These are phyloP conservation scores for Spathaspora hagerdaliae DNA, from an alignment of 805 yeast genomes.

Conservation along the genomic window DNA sequence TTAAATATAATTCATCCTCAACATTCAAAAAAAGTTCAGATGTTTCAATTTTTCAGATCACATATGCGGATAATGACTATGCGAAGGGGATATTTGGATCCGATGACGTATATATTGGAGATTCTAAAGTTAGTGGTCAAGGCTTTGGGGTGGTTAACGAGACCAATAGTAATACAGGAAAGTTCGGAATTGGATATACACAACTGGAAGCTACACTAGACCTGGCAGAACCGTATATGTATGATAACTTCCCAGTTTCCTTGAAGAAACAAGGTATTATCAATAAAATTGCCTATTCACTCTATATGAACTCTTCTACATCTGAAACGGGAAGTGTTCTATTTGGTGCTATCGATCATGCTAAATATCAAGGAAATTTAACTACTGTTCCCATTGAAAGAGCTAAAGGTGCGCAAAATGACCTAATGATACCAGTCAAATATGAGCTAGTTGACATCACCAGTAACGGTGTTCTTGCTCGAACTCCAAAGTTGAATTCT, in stretches of 20 bases:
- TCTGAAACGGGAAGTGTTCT: slow-evolving; percentile 1
- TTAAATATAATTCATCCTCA: too few species aligned
- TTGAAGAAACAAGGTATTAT: slow-evolving; percentile 27
- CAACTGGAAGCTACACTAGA: too few species aligned
- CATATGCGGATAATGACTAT: too few species aligned
- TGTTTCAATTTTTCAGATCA: too few species aligned
- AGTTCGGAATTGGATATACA: not conserved
- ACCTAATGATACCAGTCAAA: too few species aligned
- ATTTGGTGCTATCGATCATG: slow-evolving; percentile 1
- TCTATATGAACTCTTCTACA: slow-evolving; percentile 19
- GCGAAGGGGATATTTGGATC: too few species aligned
- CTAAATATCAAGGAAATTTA: slow-evolving; percentile 22
- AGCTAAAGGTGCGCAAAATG: slow-evolving; percentile 13
- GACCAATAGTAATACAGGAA: not conserved
- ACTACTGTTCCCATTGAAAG: slow-evolving; percentile 22
- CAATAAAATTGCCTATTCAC: slow-evolving; percentile 26
- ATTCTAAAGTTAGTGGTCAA: slow-evolving; percentile 42
- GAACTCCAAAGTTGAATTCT: too few species aligned
- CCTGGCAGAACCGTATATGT: too few species aligned
- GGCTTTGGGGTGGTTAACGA: slow-evolving; percentile 21
- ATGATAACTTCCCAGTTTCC: slow-evolving; percentile 26
- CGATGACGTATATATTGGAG: slow-evolving; percentile 52
- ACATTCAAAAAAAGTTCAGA: too few species aligned
- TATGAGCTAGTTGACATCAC: too few species aligned
- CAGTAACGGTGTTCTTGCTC: slow-evolving; percentile 11